Base-by-base conservation (phyloP, 2,329 filamentous ascomycete genomes). In the Stachybotrys chlorohalonatus region DNA sequence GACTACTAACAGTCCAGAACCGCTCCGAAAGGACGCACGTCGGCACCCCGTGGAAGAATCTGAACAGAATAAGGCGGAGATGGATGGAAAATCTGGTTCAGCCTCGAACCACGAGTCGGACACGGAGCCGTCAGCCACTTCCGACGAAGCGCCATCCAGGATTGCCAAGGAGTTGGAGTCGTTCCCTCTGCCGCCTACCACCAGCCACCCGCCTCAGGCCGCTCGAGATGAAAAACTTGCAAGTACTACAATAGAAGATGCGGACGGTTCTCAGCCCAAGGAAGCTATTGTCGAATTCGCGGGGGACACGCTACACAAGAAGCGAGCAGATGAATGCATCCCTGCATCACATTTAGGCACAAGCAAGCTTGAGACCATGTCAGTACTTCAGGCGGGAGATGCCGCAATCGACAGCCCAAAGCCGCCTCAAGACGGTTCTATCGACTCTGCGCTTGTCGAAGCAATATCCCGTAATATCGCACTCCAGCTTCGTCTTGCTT, bases 381-480 rank as follows among this genome's bases (percentile, higher is more conserved):
- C 36, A 9, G 36, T 13, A 13, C 36, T 42, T 2, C 36, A 42
- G 36, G 9, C 61, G 49, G 55, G 54, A 48, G 57, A 63, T 51
- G 56, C 57, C 45, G 53, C 59, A 3, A 42, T 31, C 13, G 58
- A 59, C 15, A 24, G 54, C 31, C 30, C 56, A 31, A 57, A 56
- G 15, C 60, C 57, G 7, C 62, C 67, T 15, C 70, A 68, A 47
- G 64, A 66, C 24, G 32, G 59, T 62, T 59, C 68, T 57, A 52
- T 68, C 24, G 74, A 77, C 54, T 66, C 71, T 15, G 65, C 67
- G 9, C 68, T 74, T 13, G 72, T 75, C 57, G 72, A 76, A 55
- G 72, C 75, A 5, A 73, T 78, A 47, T 71, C 72, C 17, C 71
- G 75, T 53, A 74, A 69, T 47, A 65, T 79, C 36, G 69, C 68